A percentile compares a stretch with the other conserved stretches of the same genome.
phyloP scores from a whole-genome alignment of 371 early-diverging fungal species.

The Saksenaea oblongispora region DNA sequence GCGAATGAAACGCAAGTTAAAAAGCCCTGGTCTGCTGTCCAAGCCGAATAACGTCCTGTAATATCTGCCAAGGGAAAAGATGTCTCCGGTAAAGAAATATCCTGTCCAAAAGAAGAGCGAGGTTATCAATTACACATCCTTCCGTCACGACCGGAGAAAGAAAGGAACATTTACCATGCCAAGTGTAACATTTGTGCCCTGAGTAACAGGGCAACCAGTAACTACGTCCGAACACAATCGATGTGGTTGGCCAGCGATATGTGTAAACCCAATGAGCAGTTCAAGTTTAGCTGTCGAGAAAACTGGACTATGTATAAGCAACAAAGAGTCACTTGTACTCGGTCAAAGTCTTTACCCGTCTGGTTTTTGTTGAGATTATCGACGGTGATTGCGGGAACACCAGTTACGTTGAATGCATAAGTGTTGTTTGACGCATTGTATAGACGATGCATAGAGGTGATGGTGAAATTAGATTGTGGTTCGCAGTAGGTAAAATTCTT shows the following conservation, averaged over 20 bases:
- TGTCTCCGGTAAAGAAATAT: slow-evolving; percentile 14
- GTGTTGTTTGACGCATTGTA: background rate
- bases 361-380: background rate
- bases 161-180: slow-evolving; percentile 15
- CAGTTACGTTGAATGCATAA: background rate
- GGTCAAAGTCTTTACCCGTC: background rate
- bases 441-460: background rate
- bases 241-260: background rate
- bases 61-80: slow-evolving; percentile 41
- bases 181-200: slow-evolving; percentile 9
- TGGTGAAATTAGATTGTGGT: background rate
- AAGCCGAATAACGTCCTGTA: slow-evolving; percentile 32
- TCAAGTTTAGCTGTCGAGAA: background rate
- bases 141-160: no score
- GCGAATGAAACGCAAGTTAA: slow-evolving; percentile 46
- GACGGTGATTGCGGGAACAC: background rate
- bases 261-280: background rate
- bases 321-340: background rate
- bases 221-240: slow-evolving; percentile 16
- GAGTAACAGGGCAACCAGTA: slow-evolving; percentile 16
- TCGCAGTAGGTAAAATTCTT: background rate
- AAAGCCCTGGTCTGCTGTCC: slow-evolving; percentile 26
- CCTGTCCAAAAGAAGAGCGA: slow-evolving; percentile 8
- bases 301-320: background rate
- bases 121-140: background rate